Evolutionary conservation across 1,284 basidiomycete genomes (phyloP), one percentile per base, ranked within the genome.

Genomic region (Waitea zeae): DNA sequence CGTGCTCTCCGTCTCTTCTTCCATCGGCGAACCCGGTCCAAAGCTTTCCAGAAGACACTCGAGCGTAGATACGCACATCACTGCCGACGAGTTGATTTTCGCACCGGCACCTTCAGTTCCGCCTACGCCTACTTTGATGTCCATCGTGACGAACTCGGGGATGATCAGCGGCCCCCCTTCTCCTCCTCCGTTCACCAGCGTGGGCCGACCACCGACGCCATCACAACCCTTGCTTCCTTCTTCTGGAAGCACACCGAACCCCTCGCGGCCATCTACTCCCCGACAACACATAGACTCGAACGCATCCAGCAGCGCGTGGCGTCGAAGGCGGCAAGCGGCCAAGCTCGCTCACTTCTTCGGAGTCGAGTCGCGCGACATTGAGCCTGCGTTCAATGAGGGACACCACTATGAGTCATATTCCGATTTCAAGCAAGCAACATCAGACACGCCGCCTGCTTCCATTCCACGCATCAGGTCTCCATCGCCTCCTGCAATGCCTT

Each of bases 281-380:
- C 27, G 27, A 14, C 13, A 31, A 13, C 17, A 7, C 20, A 28
- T 19, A 11, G 33, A 26, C 29, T 29, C 15, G 4, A 35, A 12
- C 13, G 20, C 35, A 14, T 31, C 3, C 28, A 18, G 31, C 33
- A 33, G 15, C 31, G 31, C 30, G 5, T 58, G 54, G 31, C 53
- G 59, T 35, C 58, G 62, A 14, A 54, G 62, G 12, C 48, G 57
- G n/a, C 59, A 67, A 27, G 64, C 61, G 14, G 62, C 61, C 37
- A 73, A 73, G 47, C 50, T 72, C 31, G 57, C 62, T 5, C 59
- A 59, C 29, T 72, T 72, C 49, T 73, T 75, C 46, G 72, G 71
- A 4, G 68, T 74, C 20, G 56, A 52, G 19, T 61, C 63, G 43
- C 56, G 61, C 34, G 62, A 70, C 41, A 50, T 72, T 22, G 51